A percentile compares a stretch with the other conserved stretches of the same genome.
phyloP scores from a whole-genome alignment of 345 rosid genomes.

The Fremontodendron californicum region DNA sequence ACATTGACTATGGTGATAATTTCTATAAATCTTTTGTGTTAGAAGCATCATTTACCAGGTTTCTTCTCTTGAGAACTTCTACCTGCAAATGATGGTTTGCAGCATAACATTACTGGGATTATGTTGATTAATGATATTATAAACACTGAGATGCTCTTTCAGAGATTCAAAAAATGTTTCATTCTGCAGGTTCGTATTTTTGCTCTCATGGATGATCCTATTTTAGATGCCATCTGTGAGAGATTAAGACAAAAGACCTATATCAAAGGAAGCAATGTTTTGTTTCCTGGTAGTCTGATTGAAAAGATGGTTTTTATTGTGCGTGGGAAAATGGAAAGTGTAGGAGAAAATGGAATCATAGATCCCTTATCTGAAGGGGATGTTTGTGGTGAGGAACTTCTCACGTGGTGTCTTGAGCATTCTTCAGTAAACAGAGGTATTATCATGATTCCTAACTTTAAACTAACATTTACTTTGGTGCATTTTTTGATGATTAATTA shows the following conservation, averaged over 20 bases:
- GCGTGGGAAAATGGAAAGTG: constrained; percentile 74
- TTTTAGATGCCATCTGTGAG: constrained; percentile 69
- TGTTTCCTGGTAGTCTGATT: constrained; percentile 52
- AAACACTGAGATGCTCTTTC: not conserved
- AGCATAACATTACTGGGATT: not conserved
- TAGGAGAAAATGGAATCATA: constrained; percentile 48
- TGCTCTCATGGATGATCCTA: constrained; percentile 60
- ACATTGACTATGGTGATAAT: not conserved
- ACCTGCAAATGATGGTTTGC: not conserved
- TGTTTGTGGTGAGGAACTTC: constrained; percentile 87
- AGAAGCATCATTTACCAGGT: not conserved
- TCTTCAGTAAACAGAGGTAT: constrained; percentile 60
- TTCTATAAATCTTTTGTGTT: not conserved
- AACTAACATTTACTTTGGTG: not conserved
- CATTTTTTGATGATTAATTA: not conserved
- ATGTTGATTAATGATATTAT: not conserved
- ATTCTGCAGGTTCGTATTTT: constrained; percentile 69
- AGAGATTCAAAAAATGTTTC: not conserved
- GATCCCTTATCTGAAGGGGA: constrained; percentile 59
- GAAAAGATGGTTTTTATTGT: constrained; percentile 87
- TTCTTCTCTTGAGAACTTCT: not conserved
- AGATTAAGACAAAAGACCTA: constrained; percentile 69
- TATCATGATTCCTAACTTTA: not conserved
- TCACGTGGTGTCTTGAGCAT: constrained; percentile 85
- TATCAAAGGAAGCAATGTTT: constrained; percentile 54